Percentiles rank a stretch among this genome's conserved stretches.
Conservation (phyloP, 192 early-diverging fungal species). For the Umbelopsis sp. region DNA sequence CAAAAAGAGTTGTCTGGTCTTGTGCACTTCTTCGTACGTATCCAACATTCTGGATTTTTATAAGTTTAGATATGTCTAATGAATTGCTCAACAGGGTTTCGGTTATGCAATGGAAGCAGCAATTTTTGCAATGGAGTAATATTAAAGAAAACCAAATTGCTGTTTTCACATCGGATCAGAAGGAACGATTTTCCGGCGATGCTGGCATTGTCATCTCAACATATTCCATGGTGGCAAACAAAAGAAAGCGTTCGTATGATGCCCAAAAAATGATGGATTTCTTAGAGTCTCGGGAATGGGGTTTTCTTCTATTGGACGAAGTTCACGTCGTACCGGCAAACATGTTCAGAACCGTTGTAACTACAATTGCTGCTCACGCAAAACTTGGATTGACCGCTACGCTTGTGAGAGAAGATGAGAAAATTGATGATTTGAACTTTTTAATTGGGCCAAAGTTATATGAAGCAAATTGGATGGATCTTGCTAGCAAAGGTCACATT, state of each 20-base stretch:
- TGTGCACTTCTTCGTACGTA: constrained; percentile 82
- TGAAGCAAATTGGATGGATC: constrained; percentile 99
- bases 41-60: neutral
- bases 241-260: constrained; percentile 91
- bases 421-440: constrained; percentile 96
- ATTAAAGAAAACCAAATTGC: constrained; percentile 92
- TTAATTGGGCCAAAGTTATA: constrained; percentile 99
- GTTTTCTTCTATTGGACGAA: constrained; percentile 95
- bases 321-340: constrained; percentile 98
- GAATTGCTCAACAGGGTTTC: constrained; percentile 65
- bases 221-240: constrained; percentile 95
- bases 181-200: constrained; percentile 85
- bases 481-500: constrained; percentile 96
- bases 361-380: constrained; percentile 87
- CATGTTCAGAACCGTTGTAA: constrained; percentile 94
- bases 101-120: constrained; percentile 98
- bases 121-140: constrained; percentile 95
- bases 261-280: constrained; percentile 97
- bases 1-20: constrained; percentile 89
- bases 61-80: constrained; percentile 5
- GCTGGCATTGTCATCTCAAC: constrained; percentile 96
- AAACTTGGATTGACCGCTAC: constrained; percentile 99
- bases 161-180: constrained; percentile 91
- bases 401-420: constrained; percentile 97
- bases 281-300: constrained; percentile 91